Percentiles rank a stretch among this genome's conserved stretches.
phyloP scores from a whole-genome alignment of 2,329 filamentous ascomycete genomes.

The Mycocentrospora acerina region DNA sequence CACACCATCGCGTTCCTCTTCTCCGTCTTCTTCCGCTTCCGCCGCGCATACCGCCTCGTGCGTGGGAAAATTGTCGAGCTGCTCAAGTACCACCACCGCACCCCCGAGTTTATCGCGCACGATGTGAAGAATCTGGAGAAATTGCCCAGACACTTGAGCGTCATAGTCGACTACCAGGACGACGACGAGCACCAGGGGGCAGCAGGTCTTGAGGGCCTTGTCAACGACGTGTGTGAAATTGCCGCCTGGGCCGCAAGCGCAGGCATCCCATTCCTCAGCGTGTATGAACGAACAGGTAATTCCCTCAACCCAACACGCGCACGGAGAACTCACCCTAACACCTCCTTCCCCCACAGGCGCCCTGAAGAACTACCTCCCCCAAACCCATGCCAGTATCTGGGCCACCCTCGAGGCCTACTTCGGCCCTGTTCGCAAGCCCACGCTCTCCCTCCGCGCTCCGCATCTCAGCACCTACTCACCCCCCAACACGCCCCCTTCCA shows the following conservation, averaged over 20 bases:
- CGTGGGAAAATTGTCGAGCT: constrained; percentile 77
- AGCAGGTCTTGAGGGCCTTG: constrained; percentile 76
- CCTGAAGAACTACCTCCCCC: constrained; percentile 85
- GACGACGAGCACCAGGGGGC: constrained; percentile 61
- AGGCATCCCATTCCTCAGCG: constrained; percentile 80
- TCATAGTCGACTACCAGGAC: constrained; percentile 75
- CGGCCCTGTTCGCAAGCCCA: constrained; percentile 65
- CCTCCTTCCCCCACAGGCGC: constrained; percentile 68
- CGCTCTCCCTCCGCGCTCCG: constrained; percentile 71
- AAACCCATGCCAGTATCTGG: constrained; percentile 76
- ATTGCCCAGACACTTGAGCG: constrained; percentile 82
- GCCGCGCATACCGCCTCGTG: constrained; percentile 77
- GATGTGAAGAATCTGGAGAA: constrained; percentile 76
- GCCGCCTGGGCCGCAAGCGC: constrained; percentile 90
- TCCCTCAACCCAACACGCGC: neutral
- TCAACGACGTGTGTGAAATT: constrained; percentile 89
- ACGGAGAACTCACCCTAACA: neutral
- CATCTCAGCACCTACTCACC: constrained; percentile 64
- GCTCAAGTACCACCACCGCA: constrained; percentile 92
- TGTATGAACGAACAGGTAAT: constrained; percentile 90
- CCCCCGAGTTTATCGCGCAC: constrained; percentile 85
- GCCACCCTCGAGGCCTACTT: constrained; percentile 86
- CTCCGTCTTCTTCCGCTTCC: constrained; percentile 80
- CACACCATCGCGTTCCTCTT: constrained; percentile 76
- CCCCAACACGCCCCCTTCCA: constrained; percentile 43